Percentiles rank a stretch among this genome's conserved stretches.
Evolutionary conservation across 805 yeast species (phyloP).

Genomic region (Candida mattraensis): DNA sequence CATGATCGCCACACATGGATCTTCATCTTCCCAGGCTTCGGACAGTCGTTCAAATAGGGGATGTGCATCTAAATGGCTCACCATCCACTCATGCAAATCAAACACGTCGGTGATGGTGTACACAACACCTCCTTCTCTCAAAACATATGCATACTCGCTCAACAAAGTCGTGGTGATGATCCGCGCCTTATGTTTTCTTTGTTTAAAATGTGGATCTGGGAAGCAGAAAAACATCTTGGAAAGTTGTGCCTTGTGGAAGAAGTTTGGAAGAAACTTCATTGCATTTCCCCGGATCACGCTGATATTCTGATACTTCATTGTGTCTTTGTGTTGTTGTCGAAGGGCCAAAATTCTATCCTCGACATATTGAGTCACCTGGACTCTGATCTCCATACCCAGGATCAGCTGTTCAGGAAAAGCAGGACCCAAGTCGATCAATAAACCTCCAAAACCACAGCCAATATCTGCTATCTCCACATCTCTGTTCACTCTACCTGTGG

Average conservation of each 20-base stretch:
- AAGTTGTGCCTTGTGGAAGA: slow-evolving; percentile 78
- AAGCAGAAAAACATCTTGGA: slow-evolving; percentile 95
- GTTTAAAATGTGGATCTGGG: slow-evolving; percentile 99
- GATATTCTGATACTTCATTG: slow-evolving; percentile 66
- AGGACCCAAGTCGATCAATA: slow-evolving; percentile 76
- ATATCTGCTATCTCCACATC: slow-evolving; percentile 88
- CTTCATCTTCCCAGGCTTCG: slow-evolving; percentile 76
- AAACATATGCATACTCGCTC: slow-evolving; percentile 88
- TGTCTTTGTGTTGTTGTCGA: slow-evolving; percentile 50
- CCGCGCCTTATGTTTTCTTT: slow-evolving; percentile 95
- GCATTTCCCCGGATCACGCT: slow-evolving; percentile 93
- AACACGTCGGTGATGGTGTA: slow-evolving; percentile 96
- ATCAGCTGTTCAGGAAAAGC: slow-evolving; percentile 71
- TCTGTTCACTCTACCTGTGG: slow-evolving; percentile 42
- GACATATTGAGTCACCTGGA: slow-evolving; percentile 95
- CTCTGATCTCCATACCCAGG: slow-evolving; percentile 96
- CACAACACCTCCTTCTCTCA: slow-evolving; percentile 81
- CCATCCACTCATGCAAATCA: slow-evolving; percentile 97
- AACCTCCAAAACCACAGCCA: slow-evolving; percentile 98
- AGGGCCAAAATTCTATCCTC: slow-evolving; percentile 93
- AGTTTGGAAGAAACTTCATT: slow-evolving; percentile 95
- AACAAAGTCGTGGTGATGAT: slow-evolving; percentile 86
- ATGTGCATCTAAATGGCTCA: slow-evolving; percentile 81
- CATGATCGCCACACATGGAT: slow-evolving; percentile 85
- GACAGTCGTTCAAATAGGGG: slow-evolving; percentile 84